These are phyloP conservation scores for Albifimbria verrucaria DNA, from an alignment of 2,329 filamentous ascomycete species.

Conservation along the genomic window DNA sequence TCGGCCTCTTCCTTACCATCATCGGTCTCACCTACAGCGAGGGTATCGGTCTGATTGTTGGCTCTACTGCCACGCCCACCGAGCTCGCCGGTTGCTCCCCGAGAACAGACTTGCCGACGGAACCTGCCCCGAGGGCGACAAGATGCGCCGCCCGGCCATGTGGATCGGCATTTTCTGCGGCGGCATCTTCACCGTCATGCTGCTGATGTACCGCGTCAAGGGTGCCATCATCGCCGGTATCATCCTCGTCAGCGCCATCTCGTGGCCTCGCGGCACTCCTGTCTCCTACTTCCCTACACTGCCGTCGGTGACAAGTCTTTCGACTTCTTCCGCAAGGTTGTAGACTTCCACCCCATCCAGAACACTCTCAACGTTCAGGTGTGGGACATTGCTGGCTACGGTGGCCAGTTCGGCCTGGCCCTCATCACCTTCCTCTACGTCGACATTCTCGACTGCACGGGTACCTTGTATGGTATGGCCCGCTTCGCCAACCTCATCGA, in stretches of 20 bases:
- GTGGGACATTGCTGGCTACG: slow-evolving; percentile 64
- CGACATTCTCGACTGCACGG: slow-evolving; percentile 70
- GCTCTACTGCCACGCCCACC: slow-evolving; percentile 60
- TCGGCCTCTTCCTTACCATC: slow-evolving; percentile 71
- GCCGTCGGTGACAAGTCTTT: slow-evolving; percentile 62
- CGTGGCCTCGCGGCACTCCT: slow-evolving; percentile 69
- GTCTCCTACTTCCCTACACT: slow-evolving; percentile 77
- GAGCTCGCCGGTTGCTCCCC: slow-evolving; percentile 65
- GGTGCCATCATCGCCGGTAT: slow-evolving; percentile 83
- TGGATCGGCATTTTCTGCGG: slow-evolving; percentile 87
- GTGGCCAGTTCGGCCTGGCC: slow-evolving; percentile 70
- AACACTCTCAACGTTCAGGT: slow-evolving; percentile 63
- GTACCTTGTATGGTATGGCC: slow-evolving; percentile 71
- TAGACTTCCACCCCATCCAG: slow-evolving; percentile 70
- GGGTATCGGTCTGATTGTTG: slow-evolving; percentile 72
- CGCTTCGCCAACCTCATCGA: slow-evolving; percentile 62
- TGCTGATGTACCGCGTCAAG: slow-evolving; percentile 85
- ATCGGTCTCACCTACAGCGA: slow-evolving; percentile 71
- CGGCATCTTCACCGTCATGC: slow-evolving; percentile 72
- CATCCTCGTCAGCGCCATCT: slow-evolving; percentile 73
- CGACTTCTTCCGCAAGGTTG: slow-evolving; percentile 77
- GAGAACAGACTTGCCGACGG: slow-evolving; percentile 23
- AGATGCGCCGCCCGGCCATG: slow-evolving; percentile 74
- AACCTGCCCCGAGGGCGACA: slow-evolving; percentile 48
- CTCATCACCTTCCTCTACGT: slow-evolving; percentile 72